Percentiles rank a stretch among this genome's conserved stretches.
These are phyloP conservation scores for Nannochloropsis gaditana DNA, from an alignment of 108 stramenopile genomes.

Conservation along the genomic window DNA sequence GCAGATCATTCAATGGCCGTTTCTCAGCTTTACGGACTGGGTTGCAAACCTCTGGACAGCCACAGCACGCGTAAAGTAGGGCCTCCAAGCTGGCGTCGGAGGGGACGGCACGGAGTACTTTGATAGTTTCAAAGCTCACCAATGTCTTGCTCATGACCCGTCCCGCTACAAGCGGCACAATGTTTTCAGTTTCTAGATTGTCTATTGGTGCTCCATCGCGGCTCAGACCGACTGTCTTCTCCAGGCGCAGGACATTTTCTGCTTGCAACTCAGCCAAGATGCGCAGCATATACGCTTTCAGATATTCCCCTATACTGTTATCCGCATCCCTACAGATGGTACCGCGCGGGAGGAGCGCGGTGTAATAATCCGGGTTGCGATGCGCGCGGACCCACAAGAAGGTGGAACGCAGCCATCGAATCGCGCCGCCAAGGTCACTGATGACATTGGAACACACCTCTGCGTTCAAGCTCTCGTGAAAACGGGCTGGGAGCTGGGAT, in stretches of 20 bases:
- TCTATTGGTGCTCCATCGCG: neutral
- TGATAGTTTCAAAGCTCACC: neutral
- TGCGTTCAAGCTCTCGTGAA: slow-evolving; percentile 44
- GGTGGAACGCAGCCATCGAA: neutral
- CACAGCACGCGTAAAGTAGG: slow-evolving; percentile 29
- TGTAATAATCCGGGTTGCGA: slow-evolving; percentile 11
- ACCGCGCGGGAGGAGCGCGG: slow-evolving; percentile 24
- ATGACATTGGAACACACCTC: slow-evolving; percentile 33
- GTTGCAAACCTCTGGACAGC: slow-evolving; percentile 45
- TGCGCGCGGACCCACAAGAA: neutral
- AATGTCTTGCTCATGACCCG: slow-evolving; percentile 6
- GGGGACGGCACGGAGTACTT: neutral
- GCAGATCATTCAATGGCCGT: slow-evolving; percentile 45
- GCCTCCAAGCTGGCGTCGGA: slow-evolving; percentile 18
- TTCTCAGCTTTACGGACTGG: slow-evolving; percentile 49
- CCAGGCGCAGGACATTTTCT: neutral
- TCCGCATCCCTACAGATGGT: slow-evolving; percentile 38
- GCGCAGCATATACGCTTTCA: slow-evolving; percentile 33
- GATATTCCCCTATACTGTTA: slow-evolving; percentile 37
- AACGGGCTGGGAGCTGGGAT: slow-evolving; percentile 37
- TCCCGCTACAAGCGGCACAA: neutral
- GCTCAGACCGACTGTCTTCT: slow-evolving; percentile 21
- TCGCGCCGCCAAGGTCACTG: neutral
- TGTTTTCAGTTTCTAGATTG: neutral
- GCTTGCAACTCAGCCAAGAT: neutral